Percentiles rank a stretch among this genome's conserved stretches.
Conservation (phyloP, 2,329 filamentous ascomycete species). For the Chaetomium sp. region DNA sequence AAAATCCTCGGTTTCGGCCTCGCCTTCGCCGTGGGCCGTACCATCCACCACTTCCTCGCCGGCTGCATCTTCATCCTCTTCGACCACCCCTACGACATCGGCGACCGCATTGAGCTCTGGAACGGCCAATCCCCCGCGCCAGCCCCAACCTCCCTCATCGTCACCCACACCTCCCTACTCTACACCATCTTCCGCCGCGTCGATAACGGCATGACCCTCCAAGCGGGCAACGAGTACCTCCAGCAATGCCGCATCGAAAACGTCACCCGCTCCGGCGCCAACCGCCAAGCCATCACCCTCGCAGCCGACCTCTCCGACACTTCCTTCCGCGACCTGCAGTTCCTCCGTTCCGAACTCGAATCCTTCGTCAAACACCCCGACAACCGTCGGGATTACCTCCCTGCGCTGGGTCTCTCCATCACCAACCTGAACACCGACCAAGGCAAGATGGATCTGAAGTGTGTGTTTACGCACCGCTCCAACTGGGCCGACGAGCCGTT, state of each 20-base stretch:
- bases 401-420: conserved; percentile 57
- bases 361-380: conserved; percentile 62
- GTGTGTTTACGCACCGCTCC: conserved; percentile 66
- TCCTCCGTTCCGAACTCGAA: conserved; percentile 52
- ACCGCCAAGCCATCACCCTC: conserved; percentile 60
- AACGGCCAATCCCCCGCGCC: conserved; percentile 11
- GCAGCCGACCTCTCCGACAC: conserved; percentile 61
- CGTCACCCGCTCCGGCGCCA: conserved; percentile 59
- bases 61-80: conserved; percentile 66
- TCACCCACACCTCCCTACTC: conserved; percentile 29
- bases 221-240: conserved; percentile 55
- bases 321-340: conserved; percentile 61
- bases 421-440: conserved; percentile 39
- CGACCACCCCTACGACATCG: conserved; percentile 69
- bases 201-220: conserved; percentile 26
- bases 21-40: conserved; percentile 67
- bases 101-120: conserved; percentile 63
- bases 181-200: conserved; percentile 32
- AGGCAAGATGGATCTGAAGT: conserved; percentile 26
- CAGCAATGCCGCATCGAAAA: conserved; percentile 66
- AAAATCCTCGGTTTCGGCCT: conserved; percentile 39
- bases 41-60: conserved; percentile 63
- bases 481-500: conserved; percentile 70
- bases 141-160: conserved; percentile 19
- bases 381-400: conserved; percentile 56